Conservation (phyloP, 2,329 filamentous ascomycete genomes). For the Intubia oerlemansii region DNA sequence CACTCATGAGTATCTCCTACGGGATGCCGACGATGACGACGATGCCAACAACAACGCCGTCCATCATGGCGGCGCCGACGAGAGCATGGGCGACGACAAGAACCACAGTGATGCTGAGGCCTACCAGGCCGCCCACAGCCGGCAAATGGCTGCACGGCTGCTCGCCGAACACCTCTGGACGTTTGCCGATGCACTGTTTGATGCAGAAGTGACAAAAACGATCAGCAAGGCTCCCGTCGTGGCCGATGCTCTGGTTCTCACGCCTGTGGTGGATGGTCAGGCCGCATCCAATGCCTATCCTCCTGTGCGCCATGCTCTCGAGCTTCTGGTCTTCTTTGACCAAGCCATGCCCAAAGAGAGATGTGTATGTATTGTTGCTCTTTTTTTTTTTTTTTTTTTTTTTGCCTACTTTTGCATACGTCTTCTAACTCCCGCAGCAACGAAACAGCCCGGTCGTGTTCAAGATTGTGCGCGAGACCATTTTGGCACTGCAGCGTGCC, state of each 20-base stretch:
- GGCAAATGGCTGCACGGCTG: conserved; percentile 32
- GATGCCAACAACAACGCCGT: no score
- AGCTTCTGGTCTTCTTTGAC: conserved; percentile 39
- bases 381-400: background rate
- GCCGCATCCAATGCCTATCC: conserved; percentile 34
- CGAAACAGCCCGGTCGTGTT: conserved; percentile 34
- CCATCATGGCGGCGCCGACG: conserved; percentile 13
- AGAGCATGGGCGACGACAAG: background rate
- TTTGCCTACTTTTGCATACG: no score
- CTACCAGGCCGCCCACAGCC: conserved; percentile 28
- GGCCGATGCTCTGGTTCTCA: conserved; percentile 25
- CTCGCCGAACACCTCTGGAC: conserved; percentile 36
- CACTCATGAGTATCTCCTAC: conserved; percentile 33
- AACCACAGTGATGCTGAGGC: no score
- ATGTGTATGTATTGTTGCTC: conserved; percentile 18
- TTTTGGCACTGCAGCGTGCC: conserved; percentile 58
- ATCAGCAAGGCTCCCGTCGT: conserved; percentile 26
- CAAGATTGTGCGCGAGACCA: conserved; percentile 75
- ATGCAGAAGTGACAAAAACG: conserved; percentile 31
- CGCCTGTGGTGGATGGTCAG: no score
- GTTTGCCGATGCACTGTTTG: conserved; percentile 31
- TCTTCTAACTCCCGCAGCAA: conserved; percentile 15
- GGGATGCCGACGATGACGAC: conserved; percentile 18
- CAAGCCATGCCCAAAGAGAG: conserved; percentile 42
- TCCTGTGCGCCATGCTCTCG: conserved; percentile 33